Percentiles rank a stretch among this genome's conserved stretches.
Conservation (phyloP, 2,329 filamentous ascomycete genomes). For the Zarea fungicola region DNA sequence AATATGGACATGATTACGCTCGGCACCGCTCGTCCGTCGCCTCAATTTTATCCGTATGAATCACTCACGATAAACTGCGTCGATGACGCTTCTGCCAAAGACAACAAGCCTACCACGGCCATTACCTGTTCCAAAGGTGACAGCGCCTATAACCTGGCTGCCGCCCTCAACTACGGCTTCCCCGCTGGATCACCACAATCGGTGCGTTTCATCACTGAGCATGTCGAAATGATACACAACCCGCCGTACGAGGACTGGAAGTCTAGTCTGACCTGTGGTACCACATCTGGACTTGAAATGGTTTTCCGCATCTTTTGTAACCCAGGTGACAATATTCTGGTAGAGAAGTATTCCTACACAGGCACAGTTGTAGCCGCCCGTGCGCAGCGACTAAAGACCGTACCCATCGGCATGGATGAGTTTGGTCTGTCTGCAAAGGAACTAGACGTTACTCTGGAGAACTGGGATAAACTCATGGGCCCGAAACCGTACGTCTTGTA, state of each 20-base stretch:
- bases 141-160: constrained; percentile 24
- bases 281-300: constrained; percentile 63
- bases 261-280: constrained; percentile 61
- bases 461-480: constrained; percentile 51
- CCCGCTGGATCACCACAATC: constrained; percentile 65
- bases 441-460: constrained; percentile 58
- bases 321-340: constrained; percentile 61
- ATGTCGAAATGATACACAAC: constrained; percentile 68
- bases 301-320: constrained; percentile 58
- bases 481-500: constrained; percentile 46
- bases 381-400: constrained; percentile 56
- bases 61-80: constrained; percentile 10
- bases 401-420: constrained; percentile 59
- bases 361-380: constrained; percentile 57
- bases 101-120: constrained; percentile 6
- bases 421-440: constrained; percentile 58
- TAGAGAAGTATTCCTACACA: constrained; percentile 51
- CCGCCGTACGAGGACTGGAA: constrained; percentile 71
- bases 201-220: constrained; percentile 67
- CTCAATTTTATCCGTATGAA: constrained; percentile 11
- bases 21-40: constrained; percentile 9
- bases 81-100: constrained; percentile 9
- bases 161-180: constrained; percentile 72
- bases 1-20: constrained; percentile 13
- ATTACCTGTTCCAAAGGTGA: constrained; percentile 15